These are phyloP conservation scores for Apodospora peruviana DNA, from an alignment of 495 filamentous ascomycete genomes.

Conservation along the genomic window DNA sequence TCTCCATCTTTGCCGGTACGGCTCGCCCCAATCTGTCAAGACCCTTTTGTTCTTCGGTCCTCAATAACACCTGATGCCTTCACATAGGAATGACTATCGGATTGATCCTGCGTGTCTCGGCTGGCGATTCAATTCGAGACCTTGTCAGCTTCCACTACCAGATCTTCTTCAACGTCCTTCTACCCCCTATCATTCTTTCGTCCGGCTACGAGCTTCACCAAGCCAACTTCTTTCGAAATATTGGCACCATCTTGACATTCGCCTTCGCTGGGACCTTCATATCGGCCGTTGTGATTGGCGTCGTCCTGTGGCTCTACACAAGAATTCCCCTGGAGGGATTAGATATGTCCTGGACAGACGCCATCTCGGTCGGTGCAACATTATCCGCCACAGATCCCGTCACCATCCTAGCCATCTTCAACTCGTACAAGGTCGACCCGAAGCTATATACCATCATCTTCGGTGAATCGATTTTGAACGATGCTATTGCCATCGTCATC, in stretches of 20 bases:
- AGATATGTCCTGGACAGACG: conserved; percentile 84
- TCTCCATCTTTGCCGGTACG: conserved; percentile 95
- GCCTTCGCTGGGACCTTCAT: conserved; percentile 97
- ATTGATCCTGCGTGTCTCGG: conserved; percentile 74
- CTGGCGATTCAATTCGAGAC: conserved; percentile 74
- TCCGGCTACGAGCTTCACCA: conserved; percentile 97
- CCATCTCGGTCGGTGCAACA: conserved; percentile 91
- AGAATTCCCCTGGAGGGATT: conserved; percentile 78
- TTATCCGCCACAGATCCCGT: conserved; percentile 96
- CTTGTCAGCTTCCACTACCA: conserved; percentile 95
- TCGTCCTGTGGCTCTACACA: conserved; percentile 84
- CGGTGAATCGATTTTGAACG: conserved; percentile 95
- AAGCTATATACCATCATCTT: conserved; percentile 98
- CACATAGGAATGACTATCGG: conserved; percentile 87
- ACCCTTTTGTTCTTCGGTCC: not conserved
- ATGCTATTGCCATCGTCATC: conserved; percentile 95
- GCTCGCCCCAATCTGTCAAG: not conserved
- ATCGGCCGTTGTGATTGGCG: conserved; percentile 84
- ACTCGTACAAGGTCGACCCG: conserved; percentile 96
- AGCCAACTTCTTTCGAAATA: conserved; percentile 97
- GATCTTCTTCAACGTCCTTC: conserved; percentile 97
- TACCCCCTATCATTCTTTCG: conserved; percentile 94
- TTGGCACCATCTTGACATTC: conserved; percentile 97
- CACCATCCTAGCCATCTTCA: conserved; percentile 97
- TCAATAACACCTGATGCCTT: conserved; percentile 6